Evolutionary conservation across 768 basidiomycete genomes (phyloP), one percentile per base, ranked within the genome.

Genomic region (Ramaria sp.): DNA sequence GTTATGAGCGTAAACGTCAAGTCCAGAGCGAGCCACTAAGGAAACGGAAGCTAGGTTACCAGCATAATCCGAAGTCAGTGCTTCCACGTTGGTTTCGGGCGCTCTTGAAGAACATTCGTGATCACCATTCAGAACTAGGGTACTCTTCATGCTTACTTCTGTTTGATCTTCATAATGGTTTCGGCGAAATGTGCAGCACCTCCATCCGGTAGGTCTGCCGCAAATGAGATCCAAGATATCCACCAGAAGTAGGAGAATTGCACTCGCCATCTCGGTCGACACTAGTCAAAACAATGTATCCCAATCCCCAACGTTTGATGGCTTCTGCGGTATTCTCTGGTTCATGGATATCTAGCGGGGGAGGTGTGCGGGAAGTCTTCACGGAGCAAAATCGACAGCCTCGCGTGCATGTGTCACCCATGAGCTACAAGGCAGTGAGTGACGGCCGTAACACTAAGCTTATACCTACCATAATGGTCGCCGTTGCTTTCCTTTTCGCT

Each of bases 261-360:
- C 20, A 66, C 83, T 61, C 65, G 93, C 94, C 95, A 70, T 99
- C 96, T 60, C 96, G 81, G 67, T 99, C 93, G 10, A 99, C 96
- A 64, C 83, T 94, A 0, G 96, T 99, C 59, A 99, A 71, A 1
- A 99, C 96, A 58, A 99, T 95, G 68, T 99, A 99, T 1, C 96
- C 96, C 53, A 99, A 72, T 3, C 94, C 94, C 96, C 96, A 99
- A 53, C 95, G 82, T 64, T 88, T 89, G 61, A 99, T 94, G 41
- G 96, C 96, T 72, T 98, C 95, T 0, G 96, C 95, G 2, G 96
- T 98, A 68, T 98, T 82, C 74, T 98, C 96, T 19, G 96, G 96
- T 65, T 99, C 96, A 65, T 96, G 92, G 0, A 89, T 84, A 66
- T 99, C 95, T 39, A 99, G 71, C 7, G 96, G 94, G 30, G 88